A percentile compares a stretch with the other conserved stretches of the same genome.
Conservation (phyloP, 345 rosid species). For the Mallotus nudiflorus region DNA sequence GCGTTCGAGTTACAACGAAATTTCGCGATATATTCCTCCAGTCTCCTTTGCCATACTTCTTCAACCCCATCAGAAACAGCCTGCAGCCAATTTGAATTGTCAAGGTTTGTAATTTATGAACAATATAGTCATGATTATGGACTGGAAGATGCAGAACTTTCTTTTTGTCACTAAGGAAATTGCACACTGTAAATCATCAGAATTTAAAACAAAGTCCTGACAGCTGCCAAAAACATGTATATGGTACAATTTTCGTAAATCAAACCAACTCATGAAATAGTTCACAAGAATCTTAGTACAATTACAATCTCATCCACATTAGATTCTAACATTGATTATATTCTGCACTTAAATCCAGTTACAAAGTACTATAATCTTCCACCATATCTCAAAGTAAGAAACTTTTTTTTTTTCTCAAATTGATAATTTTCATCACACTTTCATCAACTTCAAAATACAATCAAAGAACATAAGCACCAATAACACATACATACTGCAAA, state of each 20-base stretch:
- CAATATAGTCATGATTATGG: background rate
- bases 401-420: background rate
- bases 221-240: background rate
- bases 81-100: constrained; percentile 15
- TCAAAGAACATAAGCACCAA: background rate
- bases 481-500: background rate
- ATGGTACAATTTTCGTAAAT: background rate
- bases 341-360: too few relatives aligned
- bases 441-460: background rate
- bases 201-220: background rate
- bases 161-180: background rate
- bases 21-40: constrained; percentile 39
- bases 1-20: constrained; percentile 31
- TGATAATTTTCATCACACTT: background rate
- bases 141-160: background rate
- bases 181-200: background rate
- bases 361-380: too few relatives aligned
- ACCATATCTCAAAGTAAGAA: background rate
- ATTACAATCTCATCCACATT: background rate
- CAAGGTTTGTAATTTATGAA: background rate
- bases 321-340: constrained; percentile 11
- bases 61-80: constrained; percentile 36
- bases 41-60: constrained; percentile 37
- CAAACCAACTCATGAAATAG: background rate
- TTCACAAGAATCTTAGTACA: constrained; percentile 17